These are phyloP conservation scores for Lachnellula hyalina DNA, from an alignment of 2,329 filamentous ascomycete species.

Conservation along the genomic window DNA sequence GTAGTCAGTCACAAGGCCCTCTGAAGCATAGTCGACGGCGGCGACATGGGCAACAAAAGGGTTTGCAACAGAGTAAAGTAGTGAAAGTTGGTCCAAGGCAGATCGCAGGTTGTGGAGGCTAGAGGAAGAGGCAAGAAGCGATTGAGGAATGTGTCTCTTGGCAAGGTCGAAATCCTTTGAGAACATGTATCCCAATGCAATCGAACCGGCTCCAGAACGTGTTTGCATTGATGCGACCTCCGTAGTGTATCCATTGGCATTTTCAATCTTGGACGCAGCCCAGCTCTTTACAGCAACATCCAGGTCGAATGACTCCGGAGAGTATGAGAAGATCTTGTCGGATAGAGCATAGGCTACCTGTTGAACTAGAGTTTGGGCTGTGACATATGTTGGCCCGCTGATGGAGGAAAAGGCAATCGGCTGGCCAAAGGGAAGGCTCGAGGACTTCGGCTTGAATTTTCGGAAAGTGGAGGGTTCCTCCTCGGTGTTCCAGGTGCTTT, in stretches of 20 bases:
- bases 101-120: slow-evolving; percentile 74
- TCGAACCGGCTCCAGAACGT: slow-evolving; percentile 78
- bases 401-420: slow-evolving; percentile 54
- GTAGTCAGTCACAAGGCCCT: slow-evolving; percentile 80
- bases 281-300: slow-evolving; percentile 78
- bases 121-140: slow-evolving; percentile 79
- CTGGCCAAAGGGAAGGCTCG: slow-evolving; percentile 53
- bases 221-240: slow-evolving; percentile 78
- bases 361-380: slow-evolving; percentile 88
- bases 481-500: slow-evolving; percentile 29
- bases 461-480: slow-evolving; percentile 20
- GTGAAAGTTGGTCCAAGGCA: slow-evolving; percentile 84
- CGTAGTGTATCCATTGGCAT: slow-evolving; percentile 77
- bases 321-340: slow-evolving; percentile 97
- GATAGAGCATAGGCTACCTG: slow-evolving; percentile 93
- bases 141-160: slow-evolving; percentile 88
- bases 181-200: slow-evolving; percentile 95
- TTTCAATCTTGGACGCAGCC: slow-evolving; percentile 63
- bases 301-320: slow-evolving; percentile 86
- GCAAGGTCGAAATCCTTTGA: slow-evolving; percentile 90
- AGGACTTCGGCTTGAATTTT: slow-evolving; percentile 36
- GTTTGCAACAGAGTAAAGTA: slow-evolving; percentile 87
- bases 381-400: slow-evolving; percentile 85
- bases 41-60: slow-evolving; percentile 91
- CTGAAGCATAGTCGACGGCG: slow-evolving; percentile 74